A percentile compares a stretch with the other conserved stretches of the same genome.
Evolutionary conservation across 2,329 filamentous ascomycete species (phyloP).

Genomic region (Aotearoamyces nothofagi): DNA sequence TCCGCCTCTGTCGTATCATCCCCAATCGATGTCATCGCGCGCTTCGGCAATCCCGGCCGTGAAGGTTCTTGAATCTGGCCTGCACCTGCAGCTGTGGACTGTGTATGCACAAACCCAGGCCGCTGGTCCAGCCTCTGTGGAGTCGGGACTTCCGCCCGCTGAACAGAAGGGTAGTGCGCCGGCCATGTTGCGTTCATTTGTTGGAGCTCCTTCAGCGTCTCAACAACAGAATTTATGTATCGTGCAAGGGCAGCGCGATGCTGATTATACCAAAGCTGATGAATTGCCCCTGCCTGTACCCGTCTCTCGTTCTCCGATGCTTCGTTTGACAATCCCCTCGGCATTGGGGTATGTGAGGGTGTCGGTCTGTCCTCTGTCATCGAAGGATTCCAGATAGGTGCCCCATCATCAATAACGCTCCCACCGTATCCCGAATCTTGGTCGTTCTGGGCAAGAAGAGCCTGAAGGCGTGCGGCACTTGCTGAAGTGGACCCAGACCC

Average conservation of each 20-base stretch:
- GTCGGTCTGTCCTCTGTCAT: conserved; percentile 31
- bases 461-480: conserved; percentile 66
- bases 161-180: conserved; percentile 81
- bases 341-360: conserved; percentile 22
- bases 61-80: conserved; percentile 15
- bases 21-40: conserved; percentile 59
- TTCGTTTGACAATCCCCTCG: conserved; percentile 12
- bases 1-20: conserved; percentile 41
- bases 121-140: conserved; percentile 34
- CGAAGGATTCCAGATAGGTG: conserved; percentile 27
- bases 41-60: conserved; percentile 38
- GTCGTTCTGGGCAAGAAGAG: conserved; percentile 68
- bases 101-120: conserved; percentile 47
- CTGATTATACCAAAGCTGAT: conserved; percentile 89
- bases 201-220: conserved; percentile 69
- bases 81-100: conserved; percentile 32
- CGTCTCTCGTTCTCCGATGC: conserved; percentile 47
- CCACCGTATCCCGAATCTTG: conserved; percentile 86
- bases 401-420: conserved; percentile 49
- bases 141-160: conserved; percentile 34
- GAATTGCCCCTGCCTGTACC: conserved; percentile 65
- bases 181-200: conserved; percentile 88
- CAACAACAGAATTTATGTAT: conserved; percentile 74
- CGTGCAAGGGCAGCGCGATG: conserved; percentile 78
- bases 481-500: conserved; percentile 69